Base-by-base conservation (phyloP, 345 rosid species). In the Crucihimalaya himalaica region DNA sequence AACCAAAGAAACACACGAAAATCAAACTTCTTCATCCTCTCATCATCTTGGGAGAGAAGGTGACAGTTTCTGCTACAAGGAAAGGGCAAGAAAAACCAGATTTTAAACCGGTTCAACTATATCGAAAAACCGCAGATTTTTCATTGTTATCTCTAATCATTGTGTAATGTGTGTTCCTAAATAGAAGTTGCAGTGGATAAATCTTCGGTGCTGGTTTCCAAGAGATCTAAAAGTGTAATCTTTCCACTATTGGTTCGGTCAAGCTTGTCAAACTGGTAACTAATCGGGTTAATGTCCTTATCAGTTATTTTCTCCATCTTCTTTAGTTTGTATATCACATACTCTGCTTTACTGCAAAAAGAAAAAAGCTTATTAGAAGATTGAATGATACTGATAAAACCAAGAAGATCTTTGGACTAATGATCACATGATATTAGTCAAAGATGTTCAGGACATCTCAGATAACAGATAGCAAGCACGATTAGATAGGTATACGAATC, bases 291-390 rank as follows among this genome's bases (percentile, higher is more conserved):
- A 48, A 88, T 71, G 76, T 92, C 98, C 43, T 84, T 87, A 46
- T 87, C 88, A 3, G 91, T 72, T 57, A 90, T 78, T 80, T 84
- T 86, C 21, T 79, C 87, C 93, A 90, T 87, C 80, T 86, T 89
- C 81, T 83, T 88, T 48, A 90, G 87, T 85, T 87, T 87, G 90
- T 88, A 90, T 80, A 93, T 81, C 12, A 84, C 89, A 69, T 76
- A 93, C 75, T 91, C 97, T 11, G 90, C 82, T 80, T 85, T 86
- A 70, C 96, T 88, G 83, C 77, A 69, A 37, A 60, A 18, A 23
- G 2, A 48, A 40, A 55, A n/a, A 11, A 55, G 8, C 31, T 27
- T 27, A 19, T 66, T n/a, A 6, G 4, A 45, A 23, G 25, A 66
- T 15, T 42, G n/a, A 20, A 25, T 42, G 19, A 40, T 61, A 12